A percentile compares a stretch with the other conserved stretches of the same genome.
Evolutionary conservation across 2,329 filamentous ascomycete genomes (phyloP).

Genomic region (Drechslerella coelobrocha): DNA sequence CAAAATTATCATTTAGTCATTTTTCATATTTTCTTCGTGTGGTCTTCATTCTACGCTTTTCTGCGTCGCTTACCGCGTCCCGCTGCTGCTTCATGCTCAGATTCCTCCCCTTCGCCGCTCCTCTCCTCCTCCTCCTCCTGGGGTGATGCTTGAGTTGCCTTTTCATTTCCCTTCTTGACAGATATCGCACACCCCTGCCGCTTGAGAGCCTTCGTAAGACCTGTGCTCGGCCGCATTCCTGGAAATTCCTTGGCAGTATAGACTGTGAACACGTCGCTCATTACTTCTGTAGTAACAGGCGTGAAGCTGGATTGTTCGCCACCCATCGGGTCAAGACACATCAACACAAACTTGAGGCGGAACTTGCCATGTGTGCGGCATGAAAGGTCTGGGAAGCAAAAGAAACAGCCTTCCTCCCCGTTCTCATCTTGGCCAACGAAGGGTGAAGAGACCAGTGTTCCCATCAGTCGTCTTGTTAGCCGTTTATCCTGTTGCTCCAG

Average conservation of each 20-base stretch:
- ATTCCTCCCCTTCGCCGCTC: slow-evolving; percentile 46
- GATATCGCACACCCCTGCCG: slow-evolving; percentile 83
- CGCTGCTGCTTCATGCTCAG: slow-evolving; percentile 30
- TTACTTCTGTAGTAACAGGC: slow-evolving; percentile 63
- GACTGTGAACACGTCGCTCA: slow-evolving; percentile 77
- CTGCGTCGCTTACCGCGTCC: slow-evolving; percentile 45
- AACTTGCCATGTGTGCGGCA: slow-evolving; percentile 79
- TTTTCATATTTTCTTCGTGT: neutral
- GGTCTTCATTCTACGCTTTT: slow-evolving; percentile 19
- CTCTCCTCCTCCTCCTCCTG: slow-evolving; percentile 56
- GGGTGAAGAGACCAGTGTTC: slow-evolving; percentile 76
- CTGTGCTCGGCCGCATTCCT: slow-evolving; percentile 79
- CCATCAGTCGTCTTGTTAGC: slow-evolving; percentile 78
- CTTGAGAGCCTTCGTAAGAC: slow-evolving; percentile 75
- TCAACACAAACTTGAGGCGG: slow-evolving; percentile 74
- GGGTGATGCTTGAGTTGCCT: slow-evolving; percentile 60
- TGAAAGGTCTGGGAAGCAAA: slow-evolving; percentile 82
- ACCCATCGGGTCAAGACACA: slow-evolving; percentile 69
- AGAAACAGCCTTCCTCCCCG: slow-evolving; percentile 78
- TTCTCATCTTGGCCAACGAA: slow-evolving; percentile 78
- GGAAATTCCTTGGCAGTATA: slow-evolving; percentile 87
- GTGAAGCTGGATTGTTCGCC: slow-evolving; percentile 57
- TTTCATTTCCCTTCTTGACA: slow-evolving; percentile 84
- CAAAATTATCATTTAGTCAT: slow-evolving; percentile 15
- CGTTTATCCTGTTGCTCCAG: slow-evolving; percentile 73